These are phyloP conservation scores for Fusarium protoensiforme DNA, from an alignment of 2,329 filamentous ascomycete species.

Conservation along the genomic window DNA sequence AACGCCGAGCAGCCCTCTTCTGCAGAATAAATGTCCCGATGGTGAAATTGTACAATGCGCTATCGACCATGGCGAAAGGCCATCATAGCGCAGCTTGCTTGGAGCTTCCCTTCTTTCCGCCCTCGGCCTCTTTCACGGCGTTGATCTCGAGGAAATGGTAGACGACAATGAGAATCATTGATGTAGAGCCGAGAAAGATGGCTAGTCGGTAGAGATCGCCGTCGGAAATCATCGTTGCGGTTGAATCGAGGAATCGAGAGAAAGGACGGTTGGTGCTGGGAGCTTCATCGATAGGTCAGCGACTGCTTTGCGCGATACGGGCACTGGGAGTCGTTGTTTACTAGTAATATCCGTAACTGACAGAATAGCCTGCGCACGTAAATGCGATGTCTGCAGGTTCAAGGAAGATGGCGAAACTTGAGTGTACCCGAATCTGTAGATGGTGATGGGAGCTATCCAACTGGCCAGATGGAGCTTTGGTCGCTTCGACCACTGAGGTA, in stretches of 20 bases:
- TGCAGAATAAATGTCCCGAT: conserved; percentile 17
- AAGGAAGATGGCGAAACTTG: not conserved
- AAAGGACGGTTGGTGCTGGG: not conserved
- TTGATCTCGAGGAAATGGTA: conserved; percentile 99
- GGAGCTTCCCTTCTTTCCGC: conserved; percentile 16
- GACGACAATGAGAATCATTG: conserved; percentile 92
- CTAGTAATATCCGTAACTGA: not conserved
- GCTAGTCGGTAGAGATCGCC: conserved; percentile 89
- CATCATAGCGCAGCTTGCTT: conserved; percentile 31
- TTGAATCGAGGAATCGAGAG: conserved; percentile 6
- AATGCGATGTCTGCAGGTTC: not conserved
- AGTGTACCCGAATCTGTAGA: conserved; percentile 12
- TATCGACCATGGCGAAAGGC: conserved; percentile 1
- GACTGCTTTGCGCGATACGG: not conserved
- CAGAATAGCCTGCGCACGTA: not conserved
- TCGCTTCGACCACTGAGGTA: conserved; percentile 11
- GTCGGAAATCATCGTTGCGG: conserved; percentile 89
- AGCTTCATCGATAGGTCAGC: conserved; percentile 25
- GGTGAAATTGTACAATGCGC: conserved; percentile 26
- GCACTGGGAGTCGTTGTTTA: not conserved
- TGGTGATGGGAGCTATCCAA: conserved; percentile 33
- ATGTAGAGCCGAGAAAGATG: conserved; percentile 88
- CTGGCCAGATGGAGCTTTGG: conserved; percentile 45
- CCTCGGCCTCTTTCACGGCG: conserved; percentile 52
- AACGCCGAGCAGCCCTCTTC: conserved; percentile 30